phyloP scores from a whole-genome alignment of 345 rosid species.

The Eucalyptus virginea region DNA sequence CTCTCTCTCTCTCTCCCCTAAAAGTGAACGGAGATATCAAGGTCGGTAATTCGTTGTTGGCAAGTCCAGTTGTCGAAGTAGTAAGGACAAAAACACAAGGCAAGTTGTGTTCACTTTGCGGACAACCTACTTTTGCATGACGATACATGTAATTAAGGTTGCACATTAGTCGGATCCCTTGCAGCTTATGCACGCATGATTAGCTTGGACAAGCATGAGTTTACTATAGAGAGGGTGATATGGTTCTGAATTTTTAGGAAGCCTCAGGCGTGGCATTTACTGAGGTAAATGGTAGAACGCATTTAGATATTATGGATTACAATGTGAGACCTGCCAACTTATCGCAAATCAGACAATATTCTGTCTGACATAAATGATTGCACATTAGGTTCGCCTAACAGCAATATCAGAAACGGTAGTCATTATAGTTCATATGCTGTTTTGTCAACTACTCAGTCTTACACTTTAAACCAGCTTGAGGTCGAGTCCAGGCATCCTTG shows the following conservation, averaged over 20 bases:
- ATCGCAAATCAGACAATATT: not conserved
- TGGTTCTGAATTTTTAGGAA: not conserved
- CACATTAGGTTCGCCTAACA: not conserved
- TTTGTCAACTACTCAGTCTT: not conserved
- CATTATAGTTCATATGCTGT: not conserved
- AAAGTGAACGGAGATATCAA: not conserved
- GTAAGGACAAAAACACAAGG: not conserved
- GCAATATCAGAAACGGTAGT: not conserved
- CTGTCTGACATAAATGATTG: not conserved
- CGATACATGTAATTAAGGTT: not conserved
- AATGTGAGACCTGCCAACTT: not conserved
- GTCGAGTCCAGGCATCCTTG: not conserved
- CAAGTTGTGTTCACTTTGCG: not conserved
- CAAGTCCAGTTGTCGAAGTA: not conserved
- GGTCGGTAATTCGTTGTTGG: not conserved
- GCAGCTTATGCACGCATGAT: not conserved
- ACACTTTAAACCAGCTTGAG: not conserved
- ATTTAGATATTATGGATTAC: not conserved
- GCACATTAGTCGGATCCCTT: not conserved
- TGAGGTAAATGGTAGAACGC: not conserved
- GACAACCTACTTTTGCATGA: not conserved
- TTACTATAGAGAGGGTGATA: not conserved
- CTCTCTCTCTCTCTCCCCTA: not conserved
- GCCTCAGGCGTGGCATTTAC: not conserved
- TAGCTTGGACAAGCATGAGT: not conserved